Evolutionary conservation across 495 filamentous ascomycete species (phyloP), one percentile per base, ranked within the genome.

Genomic region (Aspergillus heteromorphus): DNA sequence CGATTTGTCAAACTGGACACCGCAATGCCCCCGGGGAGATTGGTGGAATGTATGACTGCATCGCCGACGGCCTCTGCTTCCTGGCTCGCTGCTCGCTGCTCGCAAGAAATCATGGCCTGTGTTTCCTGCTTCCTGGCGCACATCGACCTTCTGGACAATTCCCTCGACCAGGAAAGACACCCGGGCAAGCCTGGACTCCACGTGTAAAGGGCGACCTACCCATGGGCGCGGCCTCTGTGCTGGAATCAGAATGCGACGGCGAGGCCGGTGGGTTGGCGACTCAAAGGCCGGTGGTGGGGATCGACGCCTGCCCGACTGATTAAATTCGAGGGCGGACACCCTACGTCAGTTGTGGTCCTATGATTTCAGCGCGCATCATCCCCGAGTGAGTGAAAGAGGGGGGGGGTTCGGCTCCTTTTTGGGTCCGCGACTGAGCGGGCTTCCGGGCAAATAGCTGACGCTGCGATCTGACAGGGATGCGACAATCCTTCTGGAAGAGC

Each of bases 261-360:
- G 36, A 55, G 19, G 45, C 29, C 23, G 30, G 29, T 42, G 27
- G 16, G 9, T 53, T 21, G 16, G 20, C 14, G 41, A 14, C 25
- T 38, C 30, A 25, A n/a, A 40, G 29, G 2, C 14, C 25, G 40
- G 36, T 48, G 25, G 38, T 55, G 47, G 51, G 43, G 51, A 54
- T 54, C 51, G 51, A 45, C 47, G 18, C 25, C 43, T 40, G 53
- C 45, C 23, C 53, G 40, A 55, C 30, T 47, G 38, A 48, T 21
- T 18, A 41, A 51, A 45, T 36, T 49, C 47, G 14, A 54, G 31
- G 45, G 20, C 48, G 25, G 40, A 45, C 56, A 49, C 29, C 50
- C 23, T 62, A 62, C 60, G 60, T 62, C 60, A 62, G 56, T 51
- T 45, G 43, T 53, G 56, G 60, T 58, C 55, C 57, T 49, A 63